Percentiles rank a stretch among this genome's conserved stretches.
phyloP scores from a whole-genome alignment of 306 rosid species.

The Castanea mollissima region DNA sequence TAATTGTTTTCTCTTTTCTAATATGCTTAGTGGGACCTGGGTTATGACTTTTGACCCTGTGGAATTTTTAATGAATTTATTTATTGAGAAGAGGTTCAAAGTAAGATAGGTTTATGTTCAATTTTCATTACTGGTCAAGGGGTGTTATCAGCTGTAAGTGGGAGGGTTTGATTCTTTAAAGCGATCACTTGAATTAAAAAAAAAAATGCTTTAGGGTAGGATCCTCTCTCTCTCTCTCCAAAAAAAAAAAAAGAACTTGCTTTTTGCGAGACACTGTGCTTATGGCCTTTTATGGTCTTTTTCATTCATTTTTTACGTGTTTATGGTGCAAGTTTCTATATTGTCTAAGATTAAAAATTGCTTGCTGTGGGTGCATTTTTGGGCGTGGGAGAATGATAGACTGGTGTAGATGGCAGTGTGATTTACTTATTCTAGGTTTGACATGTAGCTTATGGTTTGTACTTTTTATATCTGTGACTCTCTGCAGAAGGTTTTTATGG shows the following conservation, averaged over 20 bases:
- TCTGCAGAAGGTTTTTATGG: background rate
- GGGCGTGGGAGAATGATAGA: background rate
- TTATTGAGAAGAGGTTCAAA: too few species aligned
- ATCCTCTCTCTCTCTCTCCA: background rate
- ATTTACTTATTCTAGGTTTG: background rate
- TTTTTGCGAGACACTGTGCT: background rate
- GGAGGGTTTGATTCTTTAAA: background rate
- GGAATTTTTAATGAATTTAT: background rate
- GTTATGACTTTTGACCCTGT: background rate
- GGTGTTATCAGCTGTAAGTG: background rate
- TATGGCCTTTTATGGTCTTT: too few species aligned
- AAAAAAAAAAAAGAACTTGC: background rate
- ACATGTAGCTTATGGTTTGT: conserved; percentile 6
- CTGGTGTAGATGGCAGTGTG: background rate
- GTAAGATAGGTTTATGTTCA: background rate
- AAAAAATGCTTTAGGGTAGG: background rate
- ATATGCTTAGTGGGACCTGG: background rate
- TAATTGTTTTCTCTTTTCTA: background rate
- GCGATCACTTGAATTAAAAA: background rate
- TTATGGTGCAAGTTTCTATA: background rate
- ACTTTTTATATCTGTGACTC: background rate
- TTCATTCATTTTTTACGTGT: too few species aligned
- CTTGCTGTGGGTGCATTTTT: background rate
- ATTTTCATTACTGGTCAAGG: background rate
- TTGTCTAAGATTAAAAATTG: background rate